Evolutionary conservation across 2,329 filamentous ascomycete genomes (phyloP).

Genomic region (Aspergillus sp.): DNA sequence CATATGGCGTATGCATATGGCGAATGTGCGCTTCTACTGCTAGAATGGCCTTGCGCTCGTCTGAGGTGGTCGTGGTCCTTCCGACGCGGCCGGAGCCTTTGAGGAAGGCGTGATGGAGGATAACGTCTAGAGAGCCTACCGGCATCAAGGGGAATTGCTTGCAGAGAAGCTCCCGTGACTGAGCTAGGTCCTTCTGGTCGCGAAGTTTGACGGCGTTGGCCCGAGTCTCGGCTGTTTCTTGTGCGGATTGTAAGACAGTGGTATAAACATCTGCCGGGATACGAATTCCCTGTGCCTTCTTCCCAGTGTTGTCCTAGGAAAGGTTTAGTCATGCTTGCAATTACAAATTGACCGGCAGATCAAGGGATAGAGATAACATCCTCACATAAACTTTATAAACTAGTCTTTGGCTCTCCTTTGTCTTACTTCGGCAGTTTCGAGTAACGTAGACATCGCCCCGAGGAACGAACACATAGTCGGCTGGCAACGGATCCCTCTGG

Average conservation of each 20-base stretch:
- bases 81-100: slow-evolving; percentile 44
- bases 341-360: not conserved
- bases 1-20: slow-evolving; percentile 44
- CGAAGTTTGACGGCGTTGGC: slow-evolving; percentile 39
- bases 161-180: slow-evolving; percentile 27
- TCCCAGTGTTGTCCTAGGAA: slow-evolving; percentile 29
- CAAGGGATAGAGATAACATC: not conserved
- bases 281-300: slow-evolving; percentile 43
- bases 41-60: slow-evolving; percentile 36
- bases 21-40: slow-evolving; percentile 47
- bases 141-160: slow-evolving; percentile 42
- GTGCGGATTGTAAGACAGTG: slow-evolving; percentile 39
- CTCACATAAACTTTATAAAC: slow-evolving; percentile 43
- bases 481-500: slow-evolving; percentile 26
- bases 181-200: slow-evolving; percentile 31
- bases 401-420: slow-evolving; percentile 29
- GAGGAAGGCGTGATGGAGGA: slow-evolving; percentile 42
- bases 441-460: slow-evolving; percentile 47
- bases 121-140: slow-evolving; percentile 25
- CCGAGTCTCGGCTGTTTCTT: slow-evolving; percentile 41
- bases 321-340: not conserved
- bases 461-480: slow-evolving; percentile 41
- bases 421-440: slow-evolving; percentile 40
- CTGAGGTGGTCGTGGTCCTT: slow-evolving; percentile 30
- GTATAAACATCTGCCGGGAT: slow-evolving; percentile 41